phyloP scores from a whole-genome alignment of 305 asterid genomes.

The Salvia sclarea region DNA sequence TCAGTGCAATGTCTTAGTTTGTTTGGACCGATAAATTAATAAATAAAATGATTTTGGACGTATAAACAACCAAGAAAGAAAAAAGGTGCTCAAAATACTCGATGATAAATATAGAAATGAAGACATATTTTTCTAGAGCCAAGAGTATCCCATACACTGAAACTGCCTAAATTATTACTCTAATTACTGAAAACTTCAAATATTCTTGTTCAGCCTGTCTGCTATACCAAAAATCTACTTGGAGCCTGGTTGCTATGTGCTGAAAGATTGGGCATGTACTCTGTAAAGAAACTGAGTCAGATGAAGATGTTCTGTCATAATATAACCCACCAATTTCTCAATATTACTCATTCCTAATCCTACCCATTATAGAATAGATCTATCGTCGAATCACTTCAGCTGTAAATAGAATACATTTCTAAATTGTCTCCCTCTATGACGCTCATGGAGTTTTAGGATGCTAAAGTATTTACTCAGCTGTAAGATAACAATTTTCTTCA shows the following conservation, averaged over 20 bases:
- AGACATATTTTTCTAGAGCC: not conserved
- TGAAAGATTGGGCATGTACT: not conserved
- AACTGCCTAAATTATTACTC: not conserved
- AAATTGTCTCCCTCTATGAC: slow-evolving; percentile 19
- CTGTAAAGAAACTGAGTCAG: not conserved
- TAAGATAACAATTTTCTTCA: not conserved
- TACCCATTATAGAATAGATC: not conserved
- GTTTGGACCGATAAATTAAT: too few species aligned
- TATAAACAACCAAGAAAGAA: too few species aligned
- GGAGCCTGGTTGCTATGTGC: not conserved
- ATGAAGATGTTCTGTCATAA: not conserved
- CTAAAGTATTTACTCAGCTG: not conserved
- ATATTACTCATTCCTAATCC: not conserved
- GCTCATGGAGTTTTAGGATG: slow-evolving; percentile 8
- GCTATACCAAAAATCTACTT: not conserved
- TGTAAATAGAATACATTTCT: slow-evolving; percentile 22
- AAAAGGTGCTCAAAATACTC: too few species aligned
- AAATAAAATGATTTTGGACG: too few species aligned
- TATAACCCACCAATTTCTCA: slow-evolving; percentile 12
- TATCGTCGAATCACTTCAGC: slow-evolving; percentile 8
- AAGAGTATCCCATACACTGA: slow-evolving; percentile 12
- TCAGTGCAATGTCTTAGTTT: too few species aligned
- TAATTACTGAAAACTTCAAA: not conserved
- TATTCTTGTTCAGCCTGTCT: not conserved
- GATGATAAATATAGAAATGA: too few species aligned